Base-by-base conservation (phyloP, 73 alveolate species). In the Paramecium bursaria region DNA sequence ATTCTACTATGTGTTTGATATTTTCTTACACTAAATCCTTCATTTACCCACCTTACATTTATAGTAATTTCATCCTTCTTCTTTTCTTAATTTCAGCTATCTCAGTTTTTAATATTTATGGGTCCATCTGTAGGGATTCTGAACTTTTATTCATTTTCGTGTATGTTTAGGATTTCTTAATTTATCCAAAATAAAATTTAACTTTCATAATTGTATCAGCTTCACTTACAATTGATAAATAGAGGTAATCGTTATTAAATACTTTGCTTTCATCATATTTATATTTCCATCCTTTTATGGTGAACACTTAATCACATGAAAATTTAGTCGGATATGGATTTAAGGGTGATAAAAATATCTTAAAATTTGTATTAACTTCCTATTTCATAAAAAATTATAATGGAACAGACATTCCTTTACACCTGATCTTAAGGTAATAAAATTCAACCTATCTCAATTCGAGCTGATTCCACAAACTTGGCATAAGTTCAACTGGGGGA, bases 311-410 rank as follows among this genome's bases (percentile, higher is more conserved):
- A 67, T 67, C 82, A 67, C 82, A 67, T 25, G 82, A 67, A n/a
- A 67, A 67, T 15, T 67, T 67, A 3, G 82, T 67, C 22, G 82
- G 82, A 14, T 39, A 67, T 67, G 82, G 82, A 67, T 67, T 67
- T 4, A 67, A 53, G 22, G 82, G 44, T 14, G 82, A 33, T 35
- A 61, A 4, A n/a, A 61, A 33, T 23, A 61, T 14, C 4, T 3
- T 61, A 21, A 61, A 61, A 17, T 61, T 61, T n/a, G 57, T 61
- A 14, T 15, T 31, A 17, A 35, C 53, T 13, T 2, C 10, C 35
- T 67, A 42, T 39, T 31, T 67, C 82, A 67, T 67, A 7, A 39
- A 42, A 14, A 67, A 67, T 67, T 67, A 67, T 3, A 67, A 39
- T 17, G 82, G 82, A 42, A 42, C 53, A 1, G 55, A 22, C 22